phyloP scores from a whole-genome alignment of 805 yeast genomes.

The Metschnikowia arizonensis region DNA sequence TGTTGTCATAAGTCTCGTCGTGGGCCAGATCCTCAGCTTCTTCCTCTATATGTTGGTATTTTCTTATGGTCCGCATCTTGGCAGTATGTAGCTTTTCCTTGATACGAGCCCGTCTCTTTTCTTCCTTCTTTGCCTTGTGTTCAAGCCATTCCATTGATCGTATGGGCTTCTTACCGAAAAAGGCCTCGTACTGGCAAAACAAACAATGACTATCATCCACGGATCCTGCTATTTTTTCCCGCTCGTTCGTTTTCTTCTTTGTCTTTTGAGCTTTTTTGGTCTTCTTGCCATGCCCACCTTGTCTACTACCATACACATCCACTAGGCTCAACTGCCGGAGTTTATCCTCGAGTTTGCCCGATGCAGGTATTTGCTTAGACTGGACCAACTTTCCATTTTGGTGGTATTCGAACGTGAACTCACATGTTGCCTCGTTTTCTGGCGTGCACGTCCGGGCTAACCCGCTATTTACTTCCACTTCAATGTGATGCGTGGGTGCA shows the following conservation, averaged over 20 bases:
- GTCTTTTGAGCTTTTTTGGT: constrained; percentile 12
- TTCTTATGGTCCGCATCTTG: constrained; percentile 21
- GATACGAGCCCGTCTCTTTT: constrained; percentile 28
- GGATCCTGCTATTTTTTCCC: not conserved
- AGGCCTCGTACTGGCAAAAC: constrained; percentile 50
- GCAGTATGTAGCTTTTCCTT: constrained; percentile 37
- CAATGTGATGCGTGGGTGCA: constrained; percentile 37
- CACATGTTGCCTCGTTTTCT: constrained; percentile 39
- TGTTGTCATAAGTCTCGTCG: not conserved
- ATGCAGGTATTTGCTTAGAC: constrained; percentile 25
- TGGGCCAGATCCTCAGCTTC: not conserved
- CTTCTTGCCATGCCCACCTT: constrained; percentile 10
- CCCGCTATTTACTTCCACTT: constrained; percentile 37
- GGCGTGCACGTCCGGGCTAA: constrained; percentile 29
- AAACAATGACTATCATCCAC: constrained; percentile 28
- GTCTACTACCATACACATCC: constrained; percentile 10
- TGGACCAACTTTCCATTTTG: constrained; percentile 33
- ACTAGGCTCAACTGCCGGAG: constrained; percentile 29
- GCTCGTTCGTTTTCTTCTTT: constrained; percentile 9
- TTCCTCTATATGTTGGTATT: not conserved
- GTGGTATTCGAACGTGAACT: constrained; percentile 44
- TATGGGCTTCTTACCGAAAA: constrained; percentile 47
- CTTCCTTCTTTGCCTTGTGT: constrained; percentile 28
- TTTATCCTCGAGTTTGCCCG: constrained; percentile 37
- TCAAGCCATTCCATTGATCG: constrained; percentile 51